These are phyloP conservation scores for Urtica urens DNA, from an alignment of 306 rosid genomes.

Conservation along the genomic window DNA sequence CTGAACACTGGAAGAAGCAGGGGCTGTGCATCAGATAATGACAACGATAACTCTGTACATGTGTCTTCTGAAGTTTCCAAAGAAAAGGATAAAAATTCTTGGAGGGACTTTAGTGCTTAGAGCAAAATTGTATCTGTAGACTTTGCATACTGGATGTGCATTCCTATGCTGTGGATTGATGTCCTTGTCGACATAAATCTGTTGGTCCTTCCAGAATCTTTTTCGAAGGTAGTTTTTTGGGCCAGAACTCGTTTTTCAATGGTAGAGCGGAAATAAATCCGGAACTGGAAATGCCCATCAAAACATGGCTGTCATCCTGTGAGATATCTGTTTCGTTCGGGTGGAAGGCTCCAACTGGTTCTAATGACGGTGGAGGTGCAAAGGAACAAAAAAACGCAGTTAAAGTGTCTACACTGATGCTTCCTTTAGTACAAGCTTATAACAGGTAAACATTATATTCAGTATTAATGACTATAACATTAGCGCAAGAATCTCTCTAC, in stretches of 20 bases:
- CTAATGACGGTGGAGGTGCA: conserved; percentile 82
- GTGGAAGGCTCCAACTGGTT: conserved; percentile 91
- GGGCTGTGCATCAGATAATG: conserved; percentile 32
- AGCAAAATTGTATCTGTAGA: conserved; percentile 55
- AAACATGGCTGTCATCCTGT: conserved; percentile 55
- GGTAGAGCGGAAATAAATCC: conserved; percentile 51
- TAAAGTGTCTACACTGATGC: conserved; percentile 56
- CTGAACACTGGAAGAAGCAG: conserved; percentile 24
- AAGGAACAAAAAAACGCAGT: conserved; percentile 61
- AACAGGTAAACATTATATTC: conserved; percentile 50
- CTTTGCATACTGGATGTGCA: conserved; percentile 77
- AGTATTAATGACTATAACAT: conserved; percentile 8
- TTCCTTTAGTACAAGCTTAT: conserved; percentile 52
- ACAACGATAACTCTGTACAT: conserved; percentile 32
- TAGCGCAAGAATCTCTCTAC: background rate
- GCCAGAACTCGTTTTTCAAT: conserved; percentile 79
- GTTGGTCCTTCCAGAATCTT: conserved; percentile 60
- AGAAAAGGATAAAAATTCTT: conserved; percentile 52
- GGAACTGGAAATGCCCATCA: conserved; percentile 57
- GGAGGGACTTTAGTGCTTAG: conserved; percentile 57
- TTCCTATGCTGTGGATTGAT: conserved; percentile 91
- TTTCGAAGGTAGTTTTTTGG: conserved; percentile 94
- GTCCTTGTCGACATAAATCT: conserved; percentile 61
- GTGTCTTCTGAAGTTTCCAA: conserved; percentile 25
- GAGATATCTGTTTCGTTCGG: conserved; percentile 66